Conservation (phyloP, 768 basidiomycete genomes). For the Phylloporus scabripes region DNA sequence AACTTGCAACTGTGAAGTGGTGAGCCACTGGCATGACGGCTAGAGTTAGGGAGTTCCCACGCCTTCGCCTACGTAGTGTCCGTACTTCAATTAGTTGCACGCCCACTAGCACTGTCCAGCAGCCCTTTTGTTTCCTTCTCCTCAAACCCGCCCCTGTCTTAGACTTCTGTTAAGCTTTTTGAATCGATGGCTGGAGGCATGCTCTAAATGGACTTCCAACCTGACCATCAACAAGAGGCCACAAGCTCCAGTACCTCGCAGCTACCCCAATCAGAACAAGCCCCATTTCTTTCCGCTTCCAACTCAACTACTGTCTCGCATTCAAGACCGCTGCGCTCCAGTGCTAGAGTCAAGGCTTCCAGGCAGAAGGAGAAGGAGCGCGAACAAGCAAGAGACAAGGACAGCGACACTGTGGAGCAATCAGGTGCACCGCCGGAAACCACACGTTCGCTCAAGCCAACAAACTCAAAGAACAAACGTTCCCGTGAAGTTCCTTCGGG, state of each 20-base stretch:
- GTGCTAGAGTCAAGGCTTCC: constrained; percentile 70
- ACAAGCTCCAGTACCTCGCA: constrained; percentile 50
- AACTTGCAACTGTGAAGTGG: too few relatives aligned
- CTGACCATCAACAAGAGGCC: constrained; percentile 64
- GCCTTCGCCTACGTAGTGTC: constrained; percentile 22
- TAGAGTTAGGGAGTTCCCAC: constrained; percentile 21
- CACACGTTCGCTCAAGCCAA: constrained; percentile 37
- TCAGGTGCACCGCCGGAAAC: constrained; percentile 37
- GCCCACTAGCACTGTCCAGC: constrained; percentile 10
- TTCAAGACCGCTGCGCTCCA: constrained; percentile 61
- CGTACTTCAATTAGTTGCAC: constrained; percentile 22
- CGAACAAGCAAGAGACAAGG: constrained; percentile 49
- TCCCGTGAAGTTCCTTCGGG: constrained; percentile 43
- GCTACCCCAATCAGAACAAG: constrained; percentile 38
- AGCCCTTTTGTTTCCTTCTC: constrained; percentile 19
- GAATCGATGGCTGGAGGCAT: constrained; percentile 83
- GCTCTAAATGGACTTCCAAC: constrained; percentile 91
- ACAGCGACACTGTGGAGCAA: constrained; percentile 44
- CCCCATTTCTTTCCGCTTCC: constrained; percentile 33
- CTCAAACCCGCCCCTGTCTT: constrained; percentile 23
- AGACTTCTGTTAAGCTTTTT: constrained; percentile 14
- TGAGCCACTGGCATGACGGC: too few relatives aligned
- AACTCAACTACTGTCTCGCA: constrained; percentile 38
- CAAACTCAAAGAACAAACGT: constrained; percentile 44
- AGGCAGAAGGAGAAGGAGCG: constrained; percentile 61